A percentile compares a stretch with the other conserved stretches of the same genome.
phyloP scores from a whole-genome alignment of 305 asterid genomes.

The Fraxinus sp. region DNA sequence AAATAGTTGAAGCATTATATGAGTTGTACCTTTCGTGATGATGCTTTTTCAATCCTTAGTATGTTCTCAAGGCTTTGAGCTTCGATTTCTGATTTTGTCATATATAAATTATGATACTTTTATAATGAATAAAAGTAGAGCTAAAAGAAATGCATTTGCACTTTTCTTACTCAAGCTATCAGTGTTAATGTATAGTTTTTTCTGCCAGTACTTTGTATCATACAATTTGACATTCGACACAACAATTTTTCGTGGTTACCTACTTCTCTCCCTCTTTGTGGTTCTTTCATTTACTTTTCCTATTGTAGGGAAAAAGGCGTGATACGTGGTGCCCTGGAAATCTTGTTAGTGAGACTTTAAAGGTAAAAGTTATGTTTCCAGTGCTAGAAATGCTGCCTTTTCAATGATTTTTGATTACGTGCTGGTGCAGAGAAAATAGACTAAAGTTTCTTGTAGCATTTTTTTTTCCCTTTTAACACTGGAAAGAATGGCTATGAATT shows the following conservation, averaged over 20 bases:
- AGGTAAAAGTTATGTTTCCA: slow-evolving; percentile 43
- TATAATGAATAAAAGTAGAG: background rate
- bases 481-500: background rate
- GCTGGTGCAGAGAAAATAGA: slow-evolving; percentile 1
- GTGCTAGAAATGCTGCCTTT: slow-evolving; percentile 8
- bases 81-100: background rate
- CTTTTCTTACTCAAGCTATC: slow-evolving; percentile 8
- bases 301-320: slow-evolving; percentile 76
- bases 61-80: background rate
- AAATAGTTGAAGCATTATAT: background rate
- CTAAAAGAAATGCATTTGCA: background rate
- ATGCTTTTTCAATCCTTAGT: background rate
- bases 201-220: background rate
- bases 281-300: slow-evolving; percentile 26
- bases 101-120: background rate
- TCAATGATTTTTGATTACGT: slow-evolving; percentile 9
- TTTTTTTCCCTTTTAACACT: background rate
- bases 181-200: slow-evolving; percentile 12
- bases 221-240: background rate
- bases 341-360: slow-evolving; percentile 45
- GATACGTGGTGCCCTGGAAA: slow-evolving; percentile 96
- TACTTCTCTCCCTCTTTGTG: slow-evolving; percentile 14
- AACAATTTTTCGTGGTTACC: slow-evolving; percentile 12
- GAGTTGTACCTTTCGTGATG: background rate
- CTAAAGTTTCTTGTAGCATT: background rate